Base-by-base conservation (phyloP, 169 alveolate species). In the Plasmodium relictum region DNA sequence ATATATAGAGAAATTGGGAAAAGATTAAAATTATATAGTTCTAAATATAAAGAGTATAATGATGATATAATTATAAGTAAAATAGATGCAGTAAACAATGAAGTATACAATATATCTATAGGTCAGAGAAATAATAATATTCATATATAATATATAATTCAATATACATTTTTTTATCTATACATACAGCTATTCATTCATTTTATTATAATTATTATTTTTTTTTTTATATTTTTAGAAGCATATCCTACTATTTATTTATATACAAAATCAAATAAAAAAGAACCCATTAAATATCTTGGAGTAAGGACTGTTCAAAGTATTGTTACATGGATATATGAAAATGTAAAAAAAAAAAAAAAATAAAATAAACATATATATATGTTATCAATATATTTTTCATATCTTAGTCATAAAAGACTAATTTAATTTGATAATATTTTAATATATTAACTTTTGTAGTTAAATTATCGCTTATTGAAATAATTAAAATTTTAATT, bases 1-100 rank as follows among this genome's bases (percentile, higher is more conserved):
- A 97, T 96, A 58, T 98, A 95, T 78, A 92, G 95, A 65, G 96
- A 96, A 63, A 39, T 91, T 5, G 94, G 92, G 20, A 83, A 45
- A 61, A 61, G 88, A 58, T 63, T 89, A 22, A 89, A 78, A 41
- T 16, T 86, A 6, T 74, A 86, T 63, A 58, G 50, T 20, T 12
- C 39, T 6, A 58, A 86, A 22, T 70, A 26, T 26, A 61, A 86
- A 73, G 62, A 86, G 12, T 86, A 41, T 42, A 24, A 86, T 3
- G 59, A 86, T 73, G 88, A 86, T 41, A 54, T 86, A 12, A 65
- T 86, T 10, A 86, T 86, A 26, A 45, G 88, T 39, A 86, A 86
- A 86, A 86, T 86, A 4, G 92, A 86, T 54, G 92, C 92, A 2
- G 87, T 56, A 2, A 86, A 86, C 54, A 86, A 86, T 42, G 92